Conservation (phyloP, 73 alveolate species). For the Paramecium caudatum region DNA sequence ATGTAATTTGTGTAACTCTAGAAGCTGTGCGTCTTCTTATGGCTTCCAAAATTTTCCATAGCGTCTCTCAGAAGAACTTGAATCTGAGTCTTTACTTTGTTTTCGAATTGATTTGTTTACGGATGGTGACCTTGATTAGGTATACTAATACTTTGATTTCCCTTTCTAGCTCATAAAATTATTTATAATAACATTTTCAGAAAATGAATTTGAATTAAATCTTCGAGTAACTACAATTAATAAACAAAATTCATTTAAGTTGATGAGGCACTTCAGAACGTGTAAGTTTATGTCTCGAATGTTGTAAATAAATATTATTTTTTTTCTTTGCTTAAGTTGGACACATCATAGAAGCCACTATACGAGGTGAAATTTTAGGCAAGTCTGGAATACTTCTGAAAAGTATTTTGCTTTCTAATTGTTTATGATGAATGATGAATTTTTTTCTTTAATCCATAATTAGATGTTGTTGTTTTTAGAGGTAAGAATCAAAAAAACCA, state of each 20-base stretch:
- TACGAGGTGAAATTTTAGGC: too few species aligned
- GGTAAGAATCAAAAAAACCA: not conserved
- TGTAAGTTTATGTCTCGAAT: too few species aligned
- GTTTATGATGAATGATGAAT: not conserved
- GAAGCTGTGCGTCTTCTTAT: conserved; percentile 6
- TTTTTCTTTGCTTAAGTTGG: too few species aligned
- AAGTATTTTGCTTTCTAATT: too few species aligned
- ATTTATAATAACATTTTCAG: not conserved
- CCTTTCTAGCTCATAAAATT: not conserved
- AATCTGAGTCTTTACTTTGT: conserved; percentile 65
- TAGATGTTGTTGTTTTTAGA: not conserved
- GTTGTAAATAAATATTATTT: too few species aligned
- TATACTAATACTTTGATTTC: not conserved
- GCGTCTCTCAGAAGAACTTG: conserved; percentile 66
- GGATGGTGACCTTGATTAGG: not conserved
- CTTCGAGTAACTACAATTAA: too few species aligned
- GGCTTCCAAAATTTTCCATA: conserved; percentile 61
- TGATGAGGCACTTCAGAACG: too few species aligned
- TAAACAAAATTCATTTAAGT: too few species aligned
- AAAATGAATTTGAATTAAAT: too few species aligned
- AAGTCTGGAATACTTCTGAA: too few species aligned
- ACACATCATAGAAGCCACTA: too few species aligned
- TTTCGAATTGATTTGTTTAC: conserved; percentile 34
- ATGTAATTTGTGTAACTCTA: not conserved
- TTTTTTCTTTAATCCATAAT: not conserved